Base-by-base conservation (phyloP, 108 stramenopile genomes). In the Conticribra guillardii region DNA sequence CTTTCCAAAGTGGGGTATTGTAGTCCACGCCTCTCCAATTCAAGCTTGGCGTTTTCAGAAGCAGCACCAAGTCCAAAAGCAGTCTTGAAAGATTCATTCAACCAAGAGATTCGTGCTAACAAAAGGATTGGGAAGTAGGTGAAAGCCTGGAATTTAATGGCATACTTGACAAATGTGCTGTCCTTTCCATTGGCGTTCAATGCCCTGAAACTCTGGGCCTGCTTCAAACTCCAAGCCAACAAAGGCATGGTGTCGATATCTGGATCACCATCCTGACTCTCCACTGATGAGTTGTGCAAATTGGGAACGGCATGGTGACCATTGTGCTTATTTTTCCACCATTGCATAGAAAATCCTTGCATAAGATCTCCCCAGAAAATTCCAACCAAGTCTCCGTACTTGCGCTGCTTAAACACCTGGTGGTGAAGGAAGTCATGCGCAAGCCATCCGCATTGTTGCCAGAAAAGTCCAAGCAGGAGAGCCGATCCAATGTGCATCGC, bases 251-350 rank as follows among this genome's bases (percentile, higher is more conserved):
- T 99, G 84, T 99, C 98, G 57, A 99, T 98, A 58, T 96, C 96
- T 0, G 96, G 96, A 82, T 96, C 96, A 33, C 96, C 96, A 75
- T 96, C 93, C 78, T 93, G 92, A 28, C 84, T 53, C 17, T 76
- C 65, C 18, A 88, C 82, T 19, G 86, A 74, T 31, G 89, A 85
- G 73, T 82, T 92, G 91, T 98, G 97, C 23, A 97, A 84, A 83
- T 99, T 99, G 69, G 99, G 97, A 4, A 99, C 97, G 41, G 97
- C 96, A 77, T 99, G 98, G 82, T 99, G 99, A 3, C 95, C 96
- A 81, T 98, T 99, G 87, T 99, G 99, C 91, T 97, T 97, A 81
- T 96, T 94, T 84, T 95, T 97, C 97, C 97, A 97, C 97, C 97
- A 97, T 59, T 90, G 89, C 66, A 89, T 84, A 27, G 90, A 92